Evolutionary conservation across 2,329 filamentous ascomycete species (phyloP), one percentile per base, ranked within the genome.

Genomic region (Exophiala viscosa): DNA sequence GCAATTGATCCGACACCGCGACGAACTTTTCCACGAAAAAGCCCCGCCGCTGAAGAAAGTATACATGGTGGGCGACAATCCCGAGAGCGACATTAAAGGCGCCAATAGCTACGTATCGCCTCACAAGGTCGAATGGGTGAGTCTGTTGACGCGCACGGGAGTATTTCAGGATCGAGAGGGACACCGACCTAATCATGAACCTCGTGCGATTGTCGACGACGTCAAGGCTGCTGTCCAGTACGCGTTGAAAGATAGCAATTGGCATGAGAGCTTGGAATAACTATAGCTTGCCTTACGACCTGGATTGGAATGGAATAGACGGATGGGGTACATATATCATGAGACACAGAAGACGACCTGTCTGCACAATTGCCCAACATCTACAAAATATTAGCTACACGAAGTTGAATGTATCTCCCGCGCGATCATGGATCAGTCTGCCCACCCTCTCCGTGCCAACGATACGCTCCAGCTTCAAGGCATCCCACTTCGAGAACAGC

Each of bases 61-160:
- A 9, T 97, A 95, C 71, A 97, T 97, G 92, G 82, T 97, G 38
- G 93, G 93, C 5, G 88, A 92, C 65, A 92, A 92, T 64, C 87
- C 88, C 4, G 89, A 89, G 66, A 93, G 87, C 62, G 93, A 99
- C 68, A 96, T 99, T 60, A 76, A 82, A 4, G 93, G 93, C 5
- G 91, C 89, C 15, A 95, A 95, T 66, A 78, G 80, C 41, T 96
- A 87, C 65, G 65, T 73, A 40, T 88, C 86, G 57, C 73, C 78
- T 3, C 71, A 79, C 51, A 85, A 85, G 7, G 87, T 83, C n/a
- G 75, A 83, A 53, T 96, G 91, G 90, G 48, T 60, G 3, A 62
- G 60, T 48, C 42, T 64, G 14, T 49, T 64, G 50, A 60, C 60
- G 1, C 43, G 83, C 61, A 95, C 88, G 7, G 90, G 90, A 0